These are phyloP conservation scores for Wickerhamomyces kurtzmanii DNA, from an alignment of 805 yeast genomes.

Conservation along the genomic window DNA sequence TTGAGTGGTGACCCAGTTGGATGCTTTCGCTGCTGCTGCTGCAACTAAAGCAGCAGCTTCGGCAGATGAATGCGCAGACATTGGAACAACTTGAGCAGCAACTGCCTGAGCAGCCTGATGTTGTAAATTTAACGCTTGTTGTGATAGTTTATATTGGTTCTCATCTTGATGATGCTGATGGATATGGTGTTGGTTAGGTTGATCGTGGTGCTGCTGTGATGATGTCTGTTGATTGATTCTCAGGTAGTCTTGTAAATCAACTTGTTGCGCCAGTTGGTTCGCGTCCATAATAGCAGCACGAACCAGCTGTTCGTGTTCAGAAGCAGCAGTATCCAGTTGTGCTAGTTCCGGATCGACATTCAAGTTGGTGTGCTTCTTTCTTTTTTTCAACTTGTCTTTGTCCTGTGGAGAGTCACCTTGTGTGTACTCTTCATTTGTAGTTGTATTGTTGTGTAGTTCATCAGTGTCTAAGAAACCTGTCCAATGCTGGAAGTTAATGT, in stretches of 20 bases:
- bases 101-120: neutral
- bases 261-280: conserved; percentile 43
- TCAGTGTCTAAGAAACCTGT: conserved; percentile 17
- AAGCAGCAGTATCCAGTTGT: conserved; percentile 27
- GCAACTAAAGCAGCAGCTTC: conserved; percentile 31
- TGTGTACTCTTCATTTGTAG: conserved; percentile 5
- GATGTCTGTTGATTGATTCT: conserved; percentile 5
- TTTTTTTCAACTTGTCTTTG: conserved; percentile 10
- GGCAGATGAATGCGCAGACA: conserved; percentile 5
- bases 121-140: neutral
- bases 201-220: conserved; percentile 13
- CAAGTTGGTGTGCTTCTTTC: conserved; percentile 11
- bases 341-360: conserved; percentile 54
- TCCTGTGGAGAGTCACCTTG: conserved; percentile 6
- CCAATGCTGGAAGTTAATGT: conserved; percentile 17
- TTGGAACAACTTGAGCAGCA: neutral
- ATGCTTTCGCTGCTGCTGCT: conserved; percentile 35
- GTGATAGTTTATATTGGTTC: conserved; percentile 3
- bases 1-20: conserved; percentile 14
- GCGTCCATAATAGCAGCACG: conserved; percentile 67
- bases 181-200: conserved; percentile 1
- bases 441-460: conserved; percentile 6
- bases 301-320: conserved; percentile 55
- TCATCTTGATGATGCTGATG: conserved; percentile 3
- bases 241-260: conserved; percentile 18